phyloP scores from a whole-genome alignment of 2,329 filamentous ascomycete species.

The Pseudogymnoascus sp. region DNA sequence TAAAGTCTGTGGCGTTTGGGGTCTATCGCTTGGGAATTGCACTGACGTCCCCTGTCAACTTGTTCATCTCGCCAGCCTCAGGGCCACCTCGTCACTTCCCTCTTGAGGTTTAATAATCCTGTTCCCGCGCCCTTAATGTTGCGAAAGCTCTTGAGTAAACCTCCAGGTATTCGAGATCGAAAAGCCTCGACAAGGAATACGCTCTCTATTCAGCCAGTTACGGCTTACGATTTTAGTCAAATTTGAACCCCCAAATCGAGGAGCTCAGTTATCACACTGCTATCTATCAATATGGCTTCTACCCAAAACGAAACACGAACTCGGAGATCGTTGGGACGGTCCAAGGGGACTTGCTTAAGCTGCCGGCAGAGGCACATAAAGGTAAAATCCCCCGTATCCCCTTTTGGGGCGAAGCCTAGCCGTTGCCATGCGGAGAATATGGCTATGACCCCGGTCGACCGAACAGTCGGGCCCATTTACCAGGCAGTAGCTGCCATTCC shows the following conservation, averaged over 20 bases:
- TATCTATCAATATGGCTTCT: not conserved
- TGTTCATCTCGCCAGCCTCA: not conserved
- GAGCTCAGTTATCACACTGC: not conserved
- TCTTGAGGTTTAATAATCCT: constrained; percentile 2
- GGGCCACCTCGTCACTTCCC: not conserved
- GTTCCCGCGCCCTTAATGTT: not conserved
- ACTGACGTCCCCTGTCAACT: not conserved
- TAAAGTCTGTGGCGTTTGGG: not conserved
- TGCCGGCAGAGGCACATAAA: constrained; percentile 3
- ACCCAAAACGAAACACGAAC: not conserved
- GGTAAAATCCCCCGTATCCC: not conserved
- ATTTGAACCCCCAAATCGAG: not conserved
- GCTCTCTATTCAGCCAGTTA: not conserved
- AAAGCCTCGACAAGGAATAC: not conserved
- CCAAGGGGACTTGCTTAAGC: not conserved
- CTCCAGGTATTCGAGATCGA: not conserved
- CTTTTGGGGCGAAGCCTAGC: not conserved
- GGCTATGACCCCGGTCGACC: not conserved
- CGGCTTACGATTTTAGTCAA: not conserved
- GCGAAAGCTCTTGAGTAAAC: not conserved
- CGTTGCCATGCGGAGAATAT: not conserved
- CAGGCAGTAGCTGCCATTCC: not conserved
- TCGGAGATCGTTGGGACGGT: not conserved
- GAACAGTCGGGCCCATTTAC: not conserved
- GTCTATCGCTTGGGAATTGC: not conserved